A percentile compares a stretch with the other conserved stretches of the same genome.
Evolutionary conservation across 805 yeast species (phyloP).

Genomic region (Wickerhamomyces strasburgensis): DNA sequence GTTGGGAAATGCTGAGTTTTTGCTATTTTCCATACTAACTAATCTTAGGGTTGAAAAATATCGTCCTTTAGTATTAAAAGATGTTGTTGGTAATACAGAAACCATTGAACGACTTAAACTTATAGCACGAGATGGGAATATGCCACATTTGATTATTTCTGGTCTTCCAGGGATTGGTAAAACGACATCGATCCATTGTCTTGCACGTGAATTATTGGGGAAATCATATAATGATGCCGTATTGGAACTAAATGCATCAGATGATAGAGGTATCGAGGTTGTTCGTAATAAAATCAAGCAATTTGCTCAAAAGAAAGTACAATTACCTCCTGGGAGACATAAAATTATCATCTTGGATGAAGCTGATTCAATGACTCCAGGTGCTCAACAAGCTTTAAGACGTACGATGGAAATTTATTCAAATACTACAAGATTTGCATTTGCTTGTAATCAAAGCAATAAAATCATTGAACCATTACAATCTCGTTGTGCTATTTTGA

Average conservation of each 20-base stretch:
- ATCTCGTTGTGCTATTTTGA: slow-evolving; percentile 89
- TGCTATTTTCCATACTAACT: slow-evolving; percentile 1
- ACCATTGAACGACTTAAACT: slow-evolving; percentile 79
- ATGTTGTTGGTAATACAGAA: slow-evolving; percentile 90
- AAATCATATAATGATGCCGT: slow-evolving; percentile 74
- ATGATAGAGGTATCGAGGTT: slow-evolving; percentile 96
- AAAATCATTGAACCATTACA: slow-evolving; percentile 96
- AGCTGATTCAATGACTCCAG: slow-evolving; percentile 95
- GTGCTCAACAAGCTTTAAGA: slow-evolving; percentile 92
- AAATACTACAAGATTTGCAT: slow-evolving; percentile 96
- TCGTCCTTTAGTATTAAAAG: slow-evolving; percentile 72
- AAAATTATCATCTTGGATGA: slow-evolving; percentile 92
- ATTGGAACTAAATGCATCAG: slow-evolving; percentile 90
- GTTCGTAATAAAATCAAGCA: slow-evolving; percentile 91
- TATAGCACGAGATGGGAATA: slow-evolving; percentile 88
- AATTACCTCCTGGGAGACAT: slow-evolving; percentile 82
- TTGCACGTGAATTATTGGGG: slow-evolving; percentile 81
- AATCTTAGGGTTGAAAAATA: slow-evolving; percentile 83
- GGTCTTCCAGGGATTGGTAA: slow-evolving; percentile 98
- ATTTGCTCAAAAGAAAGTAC: slow-evolving; percentile 92
- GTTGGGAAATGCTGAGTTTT: background rate
- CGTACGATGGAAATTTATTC: slow-evolving; percentile 95
- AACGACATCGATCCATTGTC: slow-evolving; percentile 88
- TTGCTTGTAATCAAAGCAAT: slow-evolving; percentile 92
- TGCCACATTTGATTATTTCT: slow-evolving; percentile 95